A percentile compares a stretch with the other conserved stretches of the same genome.
phyloP scores from a whole-genome alignment of 2,329 filamentous ascomycete genomes.

The Arthrobotrys musiformis region DNA sequence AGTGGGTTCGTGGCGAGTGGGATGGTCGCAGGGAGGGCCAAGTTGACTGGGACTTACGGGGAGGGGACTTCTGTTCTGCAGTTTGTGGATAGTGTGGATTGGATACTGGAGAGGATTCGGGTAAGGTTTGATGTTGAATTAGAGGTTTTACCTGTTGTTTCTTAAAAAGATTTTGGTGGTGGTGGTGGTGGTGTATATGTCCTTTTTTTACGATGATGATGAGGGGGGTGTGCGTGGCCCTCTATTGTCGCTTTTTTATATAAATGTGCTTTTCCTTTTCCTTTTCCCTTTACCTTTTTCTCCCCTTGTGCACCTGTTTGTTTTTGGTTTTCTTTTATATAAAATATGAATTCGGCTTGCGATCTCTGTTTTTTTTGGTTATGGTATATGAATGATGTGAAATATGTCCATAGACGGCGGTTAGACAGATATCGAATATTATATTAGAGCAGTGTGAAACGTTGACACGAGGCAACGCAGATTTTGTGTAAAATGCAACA shows the following conservation, averaged over 20 bases:
- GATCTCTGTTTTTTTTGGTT: no score
- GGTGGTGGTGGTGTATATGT: no score
- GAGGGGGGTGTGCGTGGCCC: no score
- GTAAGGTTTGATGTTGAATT: conserved; percentile 30
- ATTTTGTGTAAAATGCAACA: conserved; percentile 32
- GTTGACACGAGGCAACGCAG: conserved; percentile 8
- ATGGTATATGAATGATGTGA: conserved; percentile 4
- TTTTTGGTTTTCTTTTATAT: neutral
- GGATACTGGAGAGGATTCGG: conserved; percentile 33
- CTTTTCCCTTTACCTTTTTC: neutral
- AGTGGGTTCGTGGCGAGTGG: conserved; percentile 25
- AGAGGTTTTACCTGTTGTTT: conserved; percentile 22
- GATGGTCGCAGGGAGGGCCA: conserved; percentile 28
- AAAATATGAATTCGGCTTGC: conserved; percentile 19
- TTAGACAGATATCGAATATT: no score
- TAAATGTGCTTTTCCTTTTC: neutral
- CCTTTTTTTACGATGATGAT: no score
- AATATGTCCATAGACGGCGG: conserved; percentile 11
- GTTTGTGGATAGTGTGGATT: conserved; percentile 45
- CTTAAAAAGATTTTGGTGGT: neutral
- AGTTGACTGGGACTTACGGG: conserved; percentile 13
- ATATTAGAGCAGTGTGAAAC: conserved; percentile 7
- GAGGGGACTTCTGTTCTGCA: conserved; percentile 35
- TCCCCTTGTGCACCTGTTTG: neutral
- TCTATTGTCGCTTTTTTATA: no score